phyloP scores from a whole-genome alignment of 2,329 filamentous ascomycete genomes.

The Myriosclerotinia duriaeana region DNA sequence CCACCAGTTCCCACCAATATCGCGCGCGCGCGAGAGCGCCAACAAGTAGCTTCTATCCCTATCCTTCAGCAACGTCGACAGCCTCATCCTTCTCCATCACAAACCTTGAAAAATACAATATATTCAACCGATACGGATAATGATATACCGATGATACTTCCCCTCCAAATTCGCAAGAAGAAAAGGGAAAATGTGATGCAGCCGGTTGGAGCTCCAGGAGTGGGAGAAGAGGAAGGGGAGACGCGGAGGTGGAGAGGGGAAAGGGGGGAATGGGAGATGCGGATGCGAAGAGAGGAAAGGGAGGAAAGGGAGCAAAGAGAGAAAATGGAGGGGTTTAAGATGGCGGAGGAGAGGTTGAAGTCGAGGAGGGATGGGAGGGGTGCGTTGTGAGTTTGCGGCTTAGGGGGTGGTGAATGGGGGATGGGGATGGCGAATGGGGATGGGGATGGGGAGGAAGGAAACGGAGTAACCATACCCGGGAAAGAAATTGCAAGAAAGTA shows the following conservation, averaged over 20 bases:
- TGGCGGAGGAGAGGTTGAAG: slow-evolving; percentile 21
- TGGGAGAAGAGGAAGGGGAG: too few relatives aligned
- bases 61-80: neutral
- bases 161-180: neutral
- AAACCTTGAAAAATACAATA: too few relatives aligned
- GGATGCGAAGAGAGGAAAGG: neutral
- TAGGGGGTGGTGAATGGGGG: neutral
- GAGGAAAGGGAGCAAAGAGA: too few relatives aligned
- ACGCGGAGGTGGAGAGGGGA: neutral
- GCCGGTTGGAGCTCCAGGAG: too few relatives aligned
- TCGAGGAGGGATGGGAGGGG: slow-evolving; percentile 24
- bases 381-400: too few relatives aligned
- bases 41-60: too few relatives aligned
- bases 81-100: too few relatives aligned
- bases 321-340: slow-evolving; percentile 13
- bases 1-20: neutral
- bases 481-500: neutral
- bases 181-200: neutral
- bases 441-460: too few relatives aligned
- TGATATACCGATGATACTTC: neutral
- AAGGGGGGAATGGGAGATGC: neutral
- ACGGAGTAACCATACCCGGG: neutral
- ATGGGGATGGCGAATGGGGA: neutral
- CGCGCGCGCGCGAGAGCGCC: fast-evolving
- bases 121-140: neutral